Evolutionary conservation across 2,329 filamentous ascomycete genomes (phyloP).

Genomic region (Zymoseptoria passerinii): DNA sequence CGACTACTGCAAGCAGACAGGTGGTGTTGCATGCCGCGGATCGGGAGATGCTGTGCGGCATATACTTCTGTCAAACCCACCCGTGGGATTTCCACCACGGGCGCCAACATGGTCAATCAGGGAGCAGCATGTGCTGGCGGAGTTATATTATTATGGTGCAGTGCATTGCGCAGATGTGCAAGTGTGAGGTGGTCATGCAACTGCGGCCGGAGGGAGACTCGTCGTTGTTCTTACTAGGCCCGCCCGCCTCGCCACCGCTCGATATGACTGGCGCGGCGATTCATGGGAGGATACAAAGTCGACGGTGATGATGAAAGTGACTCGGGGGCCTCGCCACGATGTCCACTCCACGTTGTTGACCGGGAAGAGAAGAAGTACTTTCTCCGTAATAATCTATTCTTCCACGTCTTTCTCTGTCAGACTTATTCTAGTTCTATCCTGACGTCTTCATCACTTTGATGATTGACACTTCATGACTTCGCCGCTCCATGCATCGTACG

Average conservation of each 20-base stretch:
- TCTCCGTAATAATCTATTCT: neutral
- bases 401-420: neutral
- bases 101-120: neutral
- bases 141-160: neutral
- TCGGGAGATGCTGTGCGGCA: neutral
- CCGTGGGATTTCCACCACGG: no score
- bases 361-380: neutral
- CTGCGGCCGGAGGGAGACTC: neutral
- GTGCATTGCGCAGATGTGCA: neutral
- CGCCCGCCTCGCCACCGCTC: neutral
- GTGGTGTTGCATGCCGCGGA: neutral
- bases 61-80: neutral
- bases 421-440: neutral
- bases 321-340: neutral
- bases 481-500: neutral
- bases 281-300: neutral
- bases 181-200: neutral
- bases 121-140: neutral
- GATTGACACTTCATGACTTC: neutral
- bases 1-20: neutral
- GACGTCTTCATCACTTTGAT: no score
- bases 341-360: neutral
- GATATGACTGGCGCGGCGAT: neutral
- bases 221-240: neutral
- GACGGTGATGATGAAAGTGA: no score